These are phyloP conservation scores for Parasarocladium wereldwijsianum DNA, from an alignment of 2,329 filamentous ascomycete species.

Conservation along the genomic window DNA sequence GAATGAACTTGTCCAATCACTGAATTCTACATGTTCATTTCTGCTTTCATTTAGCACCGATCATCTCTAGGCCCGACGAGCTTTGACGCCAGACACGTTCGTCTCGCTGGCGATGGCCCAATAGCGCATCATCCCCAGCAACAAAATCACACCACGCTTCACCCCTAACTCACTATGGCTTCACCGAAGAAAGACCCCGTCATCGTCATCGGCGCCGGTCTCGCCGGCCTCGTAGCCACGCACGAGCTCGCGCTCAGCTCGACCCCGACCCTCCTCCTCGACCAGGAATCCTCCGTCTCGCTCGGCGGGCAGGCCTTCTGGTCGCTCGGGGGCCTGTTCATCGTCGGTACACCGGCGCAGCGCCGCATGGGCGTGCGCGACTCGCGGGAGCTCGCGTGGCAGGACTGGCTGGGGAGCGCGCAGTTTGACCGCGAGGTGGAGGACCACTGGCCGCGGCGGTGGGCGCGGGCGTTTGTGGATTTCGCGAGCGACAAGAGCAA, in stretches of 20 bases:
- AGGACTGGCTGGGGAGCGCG: slow-evolving; percentile 44
- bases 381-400: slow-evolving; percentile 38
- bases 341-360: slow-evolving; percentile 41
- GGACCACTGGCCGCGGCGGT: slow-evolving; percentile 42
- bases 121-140: too few species aligned
- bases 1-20: too few species aligned
- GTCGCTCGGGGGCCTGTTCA: slow-evolving; percentile 47
- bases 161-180: not conserved
- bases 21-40: too few species aligned
- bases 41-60: too few species aligned
- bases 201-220: slow-evolving; percentile 40
- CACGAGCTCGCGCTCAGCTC: slow-evolving; percentile 37
- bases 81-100: too few species aligned
- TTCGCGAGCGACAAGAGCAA: slow-evolving; percentile 43
- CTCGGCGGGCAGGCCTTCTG: slow-evolving; percentile 50
- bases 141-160: not conserved
- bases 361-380: slow-evolving; percentile 43
- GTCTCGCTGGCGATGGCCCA: too few species aligned
- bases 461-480: slow-evolving; percentile 50
- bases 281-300: slow-evolving; percentile 41
- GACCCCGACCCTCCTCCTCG: slow-evolving; percentile 35
- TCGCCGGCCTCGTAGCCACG: slow-evolving; percentile 45
- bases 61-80: too few species aligned
- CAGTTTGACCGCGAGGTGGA: slow-evolving; percentile 40
- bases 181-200: slow-evolving; percentile 18